These are phyloP conservation scores for Rhizoclosmatium globosum DNA, from an alignment of 192 early-diverging fungal species.

Conservation along the genomic window DNA sequence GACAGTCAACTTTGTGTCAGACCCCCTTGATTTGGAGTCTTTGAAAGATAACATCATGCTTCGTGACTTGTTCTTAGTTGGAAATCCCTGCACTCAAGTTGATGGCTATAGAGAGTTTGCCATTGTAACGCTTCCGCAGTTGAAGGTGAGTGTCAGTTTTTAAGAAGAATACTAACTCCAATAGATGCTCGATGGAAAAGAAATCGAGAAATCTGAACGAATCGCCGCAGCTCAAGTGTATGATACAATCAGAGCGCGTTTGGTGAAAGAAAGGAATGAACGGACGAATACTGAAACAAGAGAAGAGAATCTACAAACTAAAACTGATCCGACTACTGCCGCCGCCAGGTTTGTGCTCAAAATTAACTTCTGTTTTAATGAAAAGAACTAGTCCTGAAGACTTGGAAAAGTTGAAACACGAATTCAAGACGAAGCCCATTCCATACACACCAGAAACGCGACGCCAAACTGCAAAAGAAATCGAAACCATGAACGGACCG, in stretches of 20 bases:
- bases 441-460: conserved; percentile 62
- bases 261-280: conserved; percentile 38
- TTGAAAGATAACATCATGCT: conserved; percentile 51
- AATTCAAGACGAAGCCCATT: conserved; percentile 53
- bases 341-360: not conserved
- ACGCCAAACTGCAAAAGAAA: conserved; percentile 57
- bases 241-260: conserved; percentile 39
- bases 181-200: conserved; percentile 54
- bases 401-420: conserved; percentile 44
- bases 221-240: conserved; percentile 58
- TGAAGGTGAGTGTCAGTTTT: conserved; percentile 48
- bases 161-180: not conserved
- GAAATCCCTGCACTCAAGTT: conserved; percentile 60
- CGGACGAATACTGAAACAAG: not conserved
- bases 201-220: conserved; percentile 65
- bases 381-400: not conserved
- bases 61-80: conserved; percentile 61
- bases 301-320: not conserved
- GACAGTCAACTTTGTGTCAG: conserved; percentile 68
- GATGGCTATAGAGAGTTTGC: conserved; percentile 65
- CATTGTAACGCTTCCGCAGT: conserved; percentile 59
- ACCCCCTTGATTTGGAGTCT: conserved; percentile 55
- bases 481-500: conserved; percentile 51
- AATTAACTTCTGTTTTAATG: not conserved
- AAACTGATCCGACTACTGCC: not conserved